Evolutionary conservation across 768 basidiomycete genomes (phyloP), one percentile per base, ranked within the genome.

Genomic region (Tulasnella sp.): DNA sequence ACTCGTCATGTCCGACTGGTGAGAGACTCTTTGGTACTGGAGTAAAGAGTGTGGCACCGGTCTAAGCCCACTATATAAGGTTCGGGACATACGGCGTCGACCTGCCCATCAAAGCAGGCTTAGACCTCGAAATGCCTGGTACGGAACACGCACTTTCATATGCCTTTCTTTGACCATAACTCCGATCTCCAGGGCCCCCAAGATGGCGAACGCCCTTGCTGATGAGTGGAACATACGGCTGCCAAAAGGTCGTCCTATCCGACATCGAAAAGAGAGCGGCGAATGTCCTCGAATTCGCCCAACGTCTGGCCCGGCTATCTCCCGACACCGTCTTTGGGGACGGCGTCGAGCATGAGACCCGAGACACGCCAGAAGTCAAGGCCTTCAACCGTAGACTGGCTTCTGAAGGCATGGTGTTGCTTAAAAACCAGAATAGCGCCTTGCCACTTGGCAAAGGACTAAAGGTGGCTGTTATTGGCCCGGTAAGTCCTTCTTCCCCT

Each of bases 1-100:
- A 3, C 83, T 90, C 85, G 85, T 92, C 78, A 94, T 94, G 92
- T 92, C 91, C 78, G 93, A 94, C 82, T 95, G 93, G 93, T 92
- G 83, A n/a, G 35, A 44, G 5, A 7, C 39, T 2, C 37, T 42
- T 18, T 77, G 74, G 42, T 26, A 51, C 51, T 40, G 44, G 23
- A 75, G 29, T 76, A 37, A 32, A 18, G 70, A 29, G 11, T 72
- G 69, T 32, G 35, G 70, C 26, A 18, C 32, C 10, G 29, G 75
- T 35, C 16, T 40, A 32, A 55, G 35, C 9, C n/a, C 74, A 16
- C 16, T 32, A 13, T 76, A 11, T 32, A 35, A 79, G 48, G 78
- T 79, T 42, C 80, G 87, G 87, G 35, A 86, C 85, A 3, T 88
- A 87, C 82, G 84, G 85, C 75, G 83, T 85, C 61, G 83, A 84